phyloP scores from a whole-genome alignment of 495 filamentous ascomycete species.

The Usnea hakonensis region DNA sequence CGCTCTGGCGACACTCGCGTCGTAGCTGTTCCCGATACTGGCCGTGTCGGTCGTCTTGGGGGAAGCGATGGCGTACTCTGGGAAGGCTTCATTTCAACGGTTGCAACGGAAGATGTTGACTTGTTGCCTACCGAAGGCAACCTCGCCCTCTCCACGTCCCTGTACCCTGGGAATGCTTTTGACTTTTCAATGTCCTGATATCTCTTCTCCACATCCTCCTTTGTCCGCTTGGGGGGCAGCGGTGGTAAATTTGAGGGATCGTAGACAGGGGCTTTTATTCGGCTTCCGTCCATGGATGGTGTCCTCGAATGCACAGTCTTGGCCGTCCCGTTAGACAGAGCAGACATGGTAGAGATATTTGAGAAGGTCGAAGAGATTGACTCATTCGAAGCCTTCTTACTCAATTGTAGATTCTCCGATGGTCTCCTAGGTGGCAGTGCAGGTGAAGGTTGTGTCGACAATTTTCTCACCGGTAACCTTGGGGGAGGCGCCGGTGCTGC shows the following conservation, averaged over 20 bases:
- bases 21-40: constrained; percentile 3
- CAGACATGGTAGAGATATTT: constrained; percentile 26
- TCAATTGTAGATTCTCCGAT: constrained; percentile 31
- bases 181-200: constrained; percentile 21
- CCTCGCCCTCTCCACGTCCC: constrained; percentile 14
- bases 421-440: constrained; percentile 35
- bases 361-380: constrained; percentile 30
- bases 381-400: constrained; percentile 30
- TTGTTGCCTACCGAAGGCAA: constrained; percentile 16
- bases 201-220: constrained; percentile 14
- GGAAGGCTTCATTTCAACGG: constrained; percentile 12
- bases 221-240: constrained; percentile 35
- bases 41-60: constrained; percentile 27
- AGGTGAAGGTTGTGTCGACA: constrained; percentile 35
- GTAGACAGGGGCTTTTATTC: constrained; percentile 37
- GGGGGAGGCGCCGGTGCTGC: constrained; percentile 42
- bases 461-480: constrained; percentile 38
- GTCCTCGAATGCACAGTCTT: constrained; percentile 29
- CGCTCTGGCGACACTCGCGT: constrained; percentile 34
- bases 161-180: constrained; percentile 15
- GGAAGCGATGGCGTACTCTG: constrained; percentile 25
- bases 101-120: constrained; percentile 15
- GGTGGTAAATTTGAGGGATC: constrained; percentile 37
- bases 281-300: constrained; percentile 34
- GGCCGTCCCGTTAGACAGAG: constrained; percentile 32